A percentile compares a stretch with the other conserved stretches of the same genome.
Conservation (phyloP, 352 stramenopile species). For the Plasmopara halstedii region DNA sequence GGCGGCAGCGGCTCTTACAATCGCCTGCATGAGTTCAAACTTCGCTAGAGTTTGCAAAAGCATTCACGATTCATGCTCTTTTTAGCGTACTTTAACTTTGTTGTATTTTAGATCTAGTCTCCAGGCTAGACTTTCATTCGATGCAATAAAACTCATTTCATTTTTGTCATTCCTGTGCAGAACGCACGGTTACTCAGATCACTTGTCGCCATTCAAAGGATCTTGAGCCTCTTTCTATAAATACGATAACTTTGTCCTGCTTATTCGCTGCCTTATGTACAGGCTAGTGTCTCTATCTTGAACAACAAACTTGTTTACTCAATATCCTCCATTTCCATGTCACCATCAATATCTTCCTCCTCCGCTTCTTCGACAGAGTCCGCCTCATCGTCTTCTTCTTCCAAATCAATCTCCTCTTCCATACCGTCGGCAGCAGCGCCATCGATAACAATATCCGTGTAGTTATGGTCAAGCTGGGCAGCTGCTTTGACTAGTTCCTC, state of each 20-base stretch:
- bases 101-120: too few relatives aligned
- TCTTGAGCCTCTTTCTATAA: constrained; percentile 68
- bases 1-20: constrained; percentile 57
- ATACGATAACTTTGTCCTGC: constrained; percentile 39
- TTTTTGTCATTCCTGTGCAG: background rate
- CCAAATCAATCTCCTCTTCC: constrained; percentile 62
- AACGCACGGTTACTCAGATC: too few relatives aligned
- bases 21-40: constrained; percentile 67
- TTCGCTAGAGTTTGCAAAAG: too few relatives aligned
- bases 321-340: constrained; percentile 62
- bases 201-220: too few relatives aligned
- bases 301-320: constrained; percentile 15
- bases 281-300: constrained; percentile 3
- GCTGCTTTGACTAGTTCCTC: constrained; percentile 82
- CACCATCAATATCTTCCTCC: constrained; percentile 65
- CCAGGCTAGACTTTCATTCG: too few relatives aligned
- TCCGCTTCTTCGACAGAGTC: constrained; percentile 63
- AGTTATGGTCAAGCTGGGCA: constrained; percentile 80
- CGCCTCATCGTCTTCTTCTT: constrained; percentile 52
- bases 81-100: too few relatives aligned
- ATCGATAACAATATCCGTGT: constrained; percentile 86
- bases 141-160: background rate
- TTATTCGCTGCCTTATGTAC: constrained; percentile 2
- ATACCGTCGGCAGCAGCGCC: constrained; percentile 37
- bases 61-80: too few relatives aligned